phyloP scores from a whole-genome alignment of 768 basidiomycete species.

The Sarcomyxa edulis region DNA sequence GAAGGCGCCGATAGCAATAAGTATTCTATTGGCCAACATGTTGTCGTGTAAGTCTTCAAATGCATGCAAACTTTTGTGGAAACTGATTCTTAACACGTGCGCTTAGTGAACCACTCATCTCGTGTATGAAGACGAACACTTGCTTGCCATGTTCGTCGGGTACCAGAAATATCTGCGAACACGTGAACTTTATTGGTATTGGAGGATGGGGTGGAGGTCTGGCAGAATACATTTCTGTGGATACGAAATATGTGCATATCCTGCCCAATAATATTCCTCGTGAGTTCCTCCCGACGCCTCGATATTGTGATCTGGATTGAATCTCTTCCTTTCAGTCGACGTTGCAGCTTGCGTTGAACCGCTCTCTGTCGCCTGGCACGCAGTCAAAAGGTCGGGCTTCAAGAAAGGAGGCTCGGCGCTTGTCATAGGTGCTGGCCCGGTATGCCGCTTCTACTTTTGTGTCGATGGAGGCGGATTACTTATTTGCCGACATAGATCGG shows the following conservation, averaged over 20 bases:
- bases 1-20: constrained; percentile 24
- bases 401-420: constrained; percentile 31
- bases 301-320: not conserved
- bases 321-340: constrained; percentile 29
- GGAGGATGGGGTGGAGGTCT: constrained; percentile 38
- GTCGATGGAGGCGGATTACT: not conserved
- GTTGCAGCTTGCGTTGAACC: constrained; percentile 43
- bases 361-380: constrained; percentile 40
- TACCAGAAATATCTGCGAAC: constrained; percentile 27
- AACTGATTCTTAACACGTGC: not conserved
- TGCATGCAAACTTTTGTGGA: not conserved
- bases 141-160: constrained; percentile 29
- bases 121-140: constrained; percentile 24
- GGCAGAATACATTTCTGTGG: constrained; percentile 32
- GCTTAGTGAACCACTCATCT: constrained; percentile 35
- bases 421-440: constrained; percentile 40
- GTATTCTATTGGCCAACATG: constrained; percentile 27
- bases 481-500: constrained; percentile 28
- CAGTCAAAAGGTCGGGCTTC: constrained; percentile 35
- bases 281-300: constrained; percentile 14
- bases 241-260: constrained; percentile 28
- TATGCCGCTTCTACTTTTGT: constrained; percentile 15
- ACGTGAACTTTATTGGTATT: constrained; percentile 29
- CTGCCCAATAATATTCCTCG: constrained; percentile 32
- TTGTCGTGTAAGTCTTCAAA: constrained; percentile 21